Base-by-base conservation (phyloP, 2,329 filamentous ascomycete genomes). In the Calonectria montana region DNA sequence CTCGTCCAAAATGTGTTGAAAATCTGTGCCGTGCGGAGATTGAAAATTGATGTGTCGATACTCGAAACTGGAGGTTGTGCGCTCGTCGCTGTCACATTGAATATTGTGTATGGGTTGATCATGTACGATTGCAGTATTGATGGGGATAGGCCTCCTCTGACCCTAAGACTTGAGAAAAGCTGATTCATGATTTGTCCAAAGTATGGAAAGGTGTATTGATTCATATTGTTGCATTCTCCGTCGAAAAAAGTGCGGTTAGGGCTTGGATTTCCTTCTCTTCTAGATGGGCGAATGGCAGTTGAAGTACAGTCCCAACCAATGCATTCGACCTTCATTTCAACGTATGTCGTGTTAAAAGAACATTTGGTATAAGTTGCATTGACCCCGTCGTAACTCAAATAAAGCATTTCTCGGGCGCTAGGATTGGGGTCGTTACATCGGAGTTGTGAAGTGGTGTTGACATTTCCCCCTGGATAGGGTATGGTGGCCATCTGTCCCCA, bases 231-330 rank as follows among this genome's bases (percentile, higher is more conserved):
- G 37, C 66, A 69, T 3, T 16, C 2, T 1, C 37, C 45, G n/a
- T 70, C 68, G 23, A 70, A 70, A 6, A 70, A 18, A 2, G 68
- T 70, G 18, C 31, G 47, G 47, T 70, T 70, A 5, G 45, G 21
- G 21, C 21, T 39, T 12, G 31, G 50, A n/a, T 69, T 59, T 13
- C 35, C 37, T 25, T 15, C 9, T 2, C 48, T 18, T 9, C 10
- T n/a, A 15, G 69, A 70, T 1, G 69, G 69, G 5, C 69, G 69
- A 0, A 70, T 55, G 18, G 45, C 47, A 4, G 45, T 63, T 6
- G 63, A 55, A 39, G 29, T 13, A 23, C 69, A 70, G 5, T 70
- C 63, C 45, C 55, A 63, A 4, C 63, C 69, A 21, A 63, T 37
- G 7, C 69, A 70, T 25, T 70, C 47, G 18, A 57, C 63, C 5